Conservation (phyloP, 2,329 filamentous ascomycete species). For the Nemania diffusa region DNA sequence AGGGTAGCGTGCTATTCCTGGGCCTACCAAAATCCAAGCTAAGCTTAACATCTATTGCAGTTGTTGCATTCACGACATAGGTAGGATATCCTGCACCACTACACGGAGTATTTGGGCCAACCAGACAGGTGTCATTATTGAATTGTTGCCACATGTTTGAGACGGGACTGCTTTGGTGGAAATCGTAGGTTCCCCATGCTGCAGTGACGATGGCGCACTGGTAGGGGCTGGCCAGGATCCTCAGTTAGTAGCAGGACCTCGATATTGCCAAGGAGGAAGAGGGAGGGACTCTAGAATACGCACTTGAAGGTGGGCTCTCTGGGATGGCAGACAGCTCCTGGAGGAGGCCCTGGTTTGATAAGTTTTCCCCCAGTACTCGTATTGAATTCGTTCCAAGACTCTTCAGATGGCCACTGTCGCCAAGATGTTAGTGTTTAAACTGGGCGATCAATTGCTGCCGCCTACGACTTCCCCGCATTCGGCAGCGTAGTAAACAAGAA, state of each 20-base stretch:
- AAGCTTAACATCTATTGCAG: constrained; percentile 49
- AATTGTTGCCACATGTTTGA: constrained; percentile 56
- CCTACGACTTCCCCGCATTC: not conserved
- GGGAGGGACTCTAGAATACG: constrained; percentile 1
- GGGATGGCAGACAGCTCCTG: constrained; percentile 58
- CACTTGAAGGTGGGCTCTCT: constrained; percentile 48
- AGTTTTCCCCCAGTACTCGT: constrained; percentile 56
- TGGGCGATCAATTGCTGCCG: not conserved
- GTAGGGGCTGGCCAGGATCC: constrained; percentile 23
- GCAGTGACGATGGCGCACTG: constrained; percentile 49
- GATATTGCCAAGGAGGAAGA: not conserved
- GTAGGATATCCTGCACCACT: constrained; percentile 53
- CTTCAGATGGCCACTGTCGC: constrained; percentile 58
- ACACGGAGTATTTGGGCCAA: constrained; percentile 52
- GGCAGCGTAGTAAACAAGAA: not conserved
- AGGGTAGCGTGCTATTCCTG: not conserved
- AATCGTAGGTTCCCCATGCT: constrained; percentile 51
- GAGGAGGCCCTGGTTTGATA: constrained; percentile 54
- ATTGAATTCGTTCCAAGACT: constrained; percentile 60
- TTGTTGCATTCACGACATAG: constrained; percentile 56
- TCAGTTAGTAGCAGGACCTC: not conserved
- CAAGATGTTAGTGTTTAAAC: constrained; percentile 6
- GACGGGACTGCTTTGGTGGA: constrained; percentile 53
- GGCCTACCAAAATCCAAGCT: constrained; percentile 57
- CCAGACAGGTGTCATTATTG: constrained; percentile 63